phyloP scores from a whole-genome alignment of 352 stramenopile species.

The Phytophthora colocasiae region DNA sequence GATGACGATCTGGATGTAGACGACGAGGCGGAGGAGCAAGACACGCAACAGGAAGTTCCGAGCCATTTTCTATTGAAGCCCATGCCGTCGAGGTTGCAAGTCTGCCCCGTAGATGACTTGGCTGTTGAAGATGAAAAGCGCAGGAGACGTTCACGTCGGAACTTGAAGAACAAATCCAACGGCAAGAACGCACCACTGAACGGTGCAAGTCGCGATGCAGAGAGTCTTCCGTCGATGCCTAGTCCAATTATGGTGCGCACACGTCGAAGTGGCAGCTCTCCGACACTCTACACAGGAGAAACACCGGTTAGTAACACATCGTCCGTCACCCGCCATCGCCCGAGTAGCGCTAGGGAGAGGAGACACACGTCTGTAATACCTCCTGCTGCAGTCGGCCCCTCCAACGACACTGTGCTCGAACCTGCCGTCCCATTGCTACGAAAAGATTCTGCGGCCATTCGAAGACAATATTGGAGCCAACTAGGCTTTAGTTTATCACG shows the following conservation, averaged over 20 bases:
- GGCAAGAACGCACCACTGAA: slow-evolving; percentile 55
- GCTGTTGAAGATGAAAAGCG: slow-evolving; percentile 83
- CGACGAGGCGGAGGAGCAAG: slow-evolving; percentile 16
- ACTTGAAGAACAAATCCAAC: slow-evolving; percentile 45
- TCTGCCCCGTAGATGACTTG: slow-evolving; percentile 80
- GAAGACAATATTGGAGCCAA: slow-evolving; percentile 89
- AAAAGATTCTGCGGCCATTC: slow-evolving; percentile 85
- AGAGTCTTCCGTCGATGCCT: slow-evolving; percentile 59
- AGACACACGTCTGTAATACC: slow-evolving; percentile 18
- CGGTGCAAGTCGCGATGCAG: slow-evolving; percentile 54
- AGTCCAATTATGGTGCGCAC: slow-evolving; percentile 45
- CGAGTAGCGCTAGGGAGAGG: slow-evolving; percentile 26
- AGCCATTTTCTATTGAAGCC: slow-evolving; percentile 68
- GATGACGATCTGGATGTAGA: slow-evolving; percentile 34
- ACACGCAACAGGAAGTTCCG: slow-evolving; percentile 24
- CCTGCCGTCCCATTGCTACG: slow-evolving; percentile 51
- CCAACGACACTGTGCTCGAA: slow-evolving; percentile 29
- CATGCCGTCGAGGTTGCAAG: slow-evolving; percentile 70
- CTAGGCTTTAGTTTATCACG: slow-evolving; percentile 81
- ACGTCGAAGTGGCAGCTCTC: slow-evolving; percentile 30
- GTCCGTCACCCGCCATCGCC: slow-evolving; percentile 12
- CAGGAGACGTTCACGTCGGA: slow-evolving; percentile 53
- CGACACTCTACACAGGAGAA: slow-evolving; percentile 15
- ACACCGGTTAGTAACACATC: slow-evolving; percentile 5
- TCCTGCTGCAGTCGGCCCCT: slow-evolving; percentile 19